These are phyloP conservation scores for Cornus controversa DNA, from an alignment of 148 eudicot species.

Conservation along the genomic window DNA sequence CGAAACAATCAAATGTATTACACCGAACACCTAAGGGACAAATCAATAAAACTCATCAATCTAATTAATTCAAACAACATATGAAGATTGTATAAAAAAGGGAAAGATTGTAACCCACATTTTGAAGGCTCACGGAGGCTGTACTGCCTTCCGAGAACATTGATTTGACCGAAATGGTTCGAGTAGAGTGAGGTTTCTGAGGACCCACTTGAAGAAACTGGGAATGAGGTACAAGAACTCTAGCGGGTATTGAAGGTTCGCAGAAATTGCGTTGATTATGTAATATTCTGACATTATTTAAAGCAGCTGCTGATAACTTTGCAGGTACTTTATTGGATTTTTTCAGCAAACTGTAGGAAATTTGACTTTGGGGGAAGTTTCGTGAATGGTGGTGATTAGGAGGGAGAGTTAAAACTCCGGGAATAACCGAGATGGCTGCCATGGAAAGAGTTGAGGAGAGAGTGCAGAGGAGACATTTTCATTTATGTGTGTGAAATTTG, in stretches of 20 bases:
- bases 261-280: slow-evolving; percentile 21
- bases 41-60: slow-evolving; percentile 12
- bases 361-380: not conserved
- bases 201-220: slow-evolving; percentile 38
- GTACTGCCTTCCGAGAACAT: slow-evolving; percentile 33
- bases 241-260: slow-evolving; percentile 25
- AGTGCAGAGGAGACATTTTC: slow-evolving; percentile 17
- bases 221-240: slow-evolving; percentile 28
- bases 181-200: slow-evolving; percentile 21
- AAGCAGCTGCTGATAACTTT: slow-evolving; percentile 2
- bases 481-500: slow-evolving; percentile 21
- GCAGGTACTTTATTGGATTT: slow-evolving; percentile 7
- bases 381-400: slow-evolving; percentile 23
- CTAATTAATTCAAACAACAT: slow-evolving; percentile 2
- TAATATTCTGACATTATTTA: slow-evolving; percentile 18
- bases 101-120: slow-evolving; percentile 30
- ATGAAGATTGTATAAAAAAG: not conserved
- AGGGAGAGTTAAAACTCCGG: slow-evolving; percentile 20
- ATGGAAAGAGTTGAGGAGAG: slow-evolving; percentile 25
- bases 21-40: slow-evolving; percentile 50
- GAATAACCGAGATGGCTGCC: slow-evolving; percentile 43
- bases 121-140: slow-evolving; percentile 38
- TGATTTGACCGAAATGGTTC: slow-evolving; percentile 36
- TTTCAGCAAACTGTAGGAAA: not conserved
- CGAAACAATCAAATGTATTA: slow-evolving; percentile 72